These are phyloP conservation scores for Pleurotus tuoliensis DNA, from an alignment of 768 basidiomycete species.

Conservation along the genomic window DNA sequence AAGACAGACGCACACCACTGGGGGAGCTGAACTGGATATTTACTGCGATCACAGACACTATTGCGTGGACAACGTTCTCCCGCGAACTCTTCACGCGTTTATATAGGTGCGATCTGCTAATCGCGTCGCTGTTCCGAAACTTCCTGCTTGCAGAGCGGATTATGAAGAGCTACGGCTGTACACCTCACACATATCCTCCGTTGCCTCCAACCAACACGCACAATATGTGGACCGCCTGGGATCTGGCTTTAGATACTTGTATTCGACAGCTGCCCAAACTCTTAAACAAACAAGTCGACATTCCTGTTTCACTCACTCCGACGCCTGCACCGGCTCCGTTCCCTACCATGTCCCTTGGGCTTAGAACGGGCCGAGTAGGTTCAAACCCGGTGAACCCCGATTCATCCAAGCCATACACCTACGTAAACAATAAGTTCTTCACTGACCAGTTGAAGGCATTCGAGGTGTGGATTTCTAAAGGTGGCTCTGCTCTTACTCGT, in stretches of 20 bases:
- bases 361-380: constrained; percentile 2
- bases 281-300: constrained; percentile 37
- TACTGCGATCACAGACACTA: constrained; percentile 97
- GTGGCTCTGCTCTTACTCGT: constrained; percentile 79
- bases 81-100: constrained; percentile 89
- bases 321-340: constrained; percentile 14
- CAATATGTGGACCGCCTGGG: constrained; percentile 96
- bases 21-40: constrained; percentile 99
- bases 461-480: constrained; percentile 96
- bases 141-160: constrained; percentile 96
- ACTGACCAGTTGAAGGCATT: constrained; percentile 95
- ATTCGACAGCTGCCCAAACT: constrained; percentile 90
- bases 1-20: constrained; percentile 92
- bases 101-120: constrained; percentile 92
- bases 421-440: constrained; percentile 89
- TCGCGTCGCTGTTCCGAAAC: constrained; percentile 95
- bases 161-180: constrained; percentile 97
- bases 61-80: constrained; percentile 97
- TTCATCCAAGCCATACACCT: constrained; percentile 55
- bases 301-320: constrained; percentile 13
- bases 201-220: constrained; percentile 97
- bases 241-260: constrained; percentile 92
- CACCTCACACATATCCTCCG: constrained; percentile 88
- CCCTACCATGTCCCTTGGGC: constrained; percentile 10
- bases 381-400: constrained; percentile 18